Evolutionary conservation across 164 flowering plant species (phyloP), one percentile per base, ranked within the genome.

Genomic region (Platanus orientalis): DNA sequence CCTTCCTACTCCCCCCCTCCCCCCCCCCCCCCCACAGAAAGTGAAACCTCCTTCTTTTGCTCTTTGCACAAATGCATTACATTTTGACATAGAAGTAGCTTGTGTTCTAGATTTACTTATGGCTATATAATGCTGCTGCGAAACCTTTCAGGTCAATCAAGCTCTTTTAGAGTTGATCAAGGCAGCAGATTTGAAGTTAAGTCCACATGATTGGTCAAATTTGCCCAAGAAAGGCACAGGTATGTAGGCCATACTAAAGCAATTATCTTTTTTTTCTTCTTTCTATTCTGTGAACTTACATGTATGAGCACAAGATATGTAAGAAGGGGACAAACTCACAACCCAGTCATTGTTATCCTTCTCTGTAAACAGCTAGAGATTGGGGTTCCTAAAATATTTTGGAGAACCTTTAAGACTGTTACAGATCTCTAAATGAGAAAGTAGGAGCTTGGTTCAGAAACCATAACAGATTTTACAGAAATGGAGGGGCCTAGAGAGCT

Each of bases 131-230:
- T 11, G 7, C 27, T 50, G 23, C 12, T 62, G 28, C 12, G 40
- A 58, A 60, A 61, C 47, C 61, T 44, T 76, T 70, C 84, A 93
- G 98, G 98, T 93, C 28, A 93, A 94, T 79, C 65, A 78, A 78
- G 93, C 96, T 70, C 93, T 94, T 49, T 26, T 69, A 40, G 95
- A 89, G 17, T 74, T 94, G 78, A 84, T 91, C 54, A 71, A 76
- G 76, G 97, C 95, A 59, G 79, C 98, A 65, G 81, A 83, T 62
- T 34, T 49, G 54, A 79, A 77, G 71, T 57, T 71, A 24, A 77
- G 67, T 47, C 88, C 82, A 40, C 71, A 66, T 50, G 96, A 86
- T 17, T 93, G 98, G 98, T 79, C 94, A 48, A 89, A 90, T 70
- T 65, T 87, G 61, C 74, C 80, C 20, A 66, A 60, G 69, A 74